A percentile compares a stretch with the other conserved stretches of the same genome.
These are phyloP conservation scores for Ophiognomonia clavigignenti-juglandacearum DNA, from an alignment of 2,329 filamentous ascomycete genomes.

Conservation along the genomic window DNA sequence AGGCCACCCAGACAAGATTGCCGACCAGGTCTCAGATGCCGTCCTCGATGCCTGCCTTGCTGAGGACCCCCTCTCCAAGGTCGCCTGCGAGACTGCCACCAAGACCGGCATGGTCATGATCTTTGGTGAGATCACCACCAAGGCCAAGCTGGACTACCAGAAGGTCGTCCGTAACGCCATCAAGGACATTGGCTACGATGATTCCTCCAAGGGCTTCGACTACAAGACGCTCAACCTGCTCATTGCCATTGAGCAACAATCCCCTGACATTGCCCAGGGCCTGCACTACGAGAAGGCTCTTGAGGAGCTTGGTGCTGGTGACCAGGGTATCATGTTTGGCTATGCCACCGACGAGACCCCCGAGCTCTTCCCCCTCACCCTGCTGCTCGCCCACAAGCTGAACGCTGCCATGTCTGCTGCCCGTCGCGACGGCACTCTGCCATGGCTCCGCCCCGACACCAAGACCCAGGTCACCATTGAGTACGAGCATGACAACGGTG, in stretches of 20 bases:
- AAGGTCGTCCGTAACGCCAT: conserved; percentile 91
- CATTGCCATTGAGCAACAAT: conserved; percentile 98
- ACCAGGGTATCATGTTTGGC: conserved; percentile 99
- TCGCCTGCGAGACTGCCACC: conserved; percentile 98
- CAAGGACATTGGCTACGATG: conserved; percentile 98
- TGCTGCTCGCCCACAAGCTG: conserved; percentile 93
- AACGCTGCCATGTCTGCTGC: conserved; percentile 92
- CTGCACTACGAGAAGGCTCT: conserved; percentile 97
- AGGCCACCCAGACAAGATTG: conserved; percentile 94
- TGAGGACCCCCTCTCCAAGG: conserved; percentile 95
- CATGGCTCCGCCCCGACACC: conserved; percentile 97
- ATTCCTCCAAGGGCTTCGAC: conserved; percentile 96
- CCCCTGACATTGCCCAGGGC: conserved; percentile 97
- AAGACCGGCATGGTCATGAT: conserved; percentile 99
- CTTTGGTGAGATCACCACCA: conserved; percentile 97
- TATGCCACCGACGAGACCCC: conserved; percentile 99
- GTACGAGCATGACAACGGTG: conserved; percentile 95
- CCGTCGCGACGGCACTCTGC: conserved; percentile 78
- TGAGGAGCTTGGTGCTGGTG: conserved; percentile 96
- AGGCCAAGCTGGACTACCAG: conserved; percentile 94
- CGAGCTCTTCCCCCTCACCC: conserved; percentile 90
- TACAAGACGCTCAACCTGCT: conserved; percentile 99
- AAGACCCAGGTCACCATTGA: conserved; percentile 99
- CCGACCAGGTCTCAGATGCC: conserved; percentile 96
- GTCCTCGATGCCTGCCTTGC: conserved; percentile 95